These are phyloP conservation scores for Fusarium brevicatenulatum DNA, from an alignment of 2,329 filamentous ascomycete genomes.

Conservation along the genomic window DNA sequence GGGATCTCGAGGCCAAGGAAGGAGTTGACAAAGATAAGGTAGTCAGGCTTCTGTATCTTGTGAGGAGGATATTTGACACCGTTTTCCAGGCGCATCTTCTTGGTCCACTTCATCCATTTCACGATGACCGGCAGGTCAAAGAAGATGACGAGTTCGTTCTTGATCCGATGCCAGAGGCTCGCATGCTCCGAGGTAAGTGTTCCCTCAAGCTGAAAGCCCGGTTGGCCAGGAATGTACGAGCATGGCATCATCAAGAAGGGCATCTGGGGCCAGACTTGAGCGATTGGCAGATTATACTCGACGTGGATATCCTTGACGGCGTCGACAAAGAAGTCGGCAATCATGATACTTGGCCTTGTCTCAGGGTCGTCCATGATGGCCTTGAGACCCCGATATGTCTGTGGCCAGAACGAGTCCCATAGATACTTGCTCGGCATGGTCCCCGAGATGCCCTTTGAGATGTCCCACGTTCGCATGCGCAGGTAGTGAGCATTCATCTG, in stretches of 20 bases:
- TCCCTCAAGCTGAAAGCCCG: not conserved
- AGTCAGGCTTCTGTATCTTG: not conserved
- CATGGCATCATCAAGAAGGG: not conserved
- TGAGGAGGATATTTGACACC: not conserved
- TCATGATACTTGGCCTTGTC: not conserved
- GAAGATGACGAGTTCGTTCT: not conserved
- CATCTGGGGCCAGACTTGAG: not conserved
- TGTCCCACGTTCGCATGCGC: not conserved
- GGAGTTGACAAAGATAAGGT: not conserved
- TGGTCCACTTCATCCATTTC: not conserved
- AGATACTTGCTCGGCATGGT: not conserved
- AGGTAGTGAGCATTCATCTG: not conserved
- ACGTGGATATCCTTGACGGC: not conserved
- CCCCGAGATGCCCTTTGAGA: not conserved
- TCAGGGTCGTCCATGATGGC: not conserved
- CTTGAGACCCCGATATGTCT: not conserved
- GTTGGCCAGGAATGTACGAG: not conserved
- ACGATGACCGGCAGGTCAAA: not conserved
- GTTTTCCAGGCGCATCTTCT: not conserved
- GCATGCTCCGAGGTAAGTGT: not conserved
- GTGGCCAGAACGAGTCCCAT: not conserved
- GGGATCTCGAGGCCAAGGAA: not conserved
- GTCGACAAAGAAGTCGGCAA: not conserved
- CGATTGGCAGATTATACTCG: not conserved
- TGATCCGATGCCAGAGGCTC: not conserved